Evolutionary conservation across 108 stramenopile genomes (phyloP).

Genomic region (Skeletonema menzelii): DNA sequence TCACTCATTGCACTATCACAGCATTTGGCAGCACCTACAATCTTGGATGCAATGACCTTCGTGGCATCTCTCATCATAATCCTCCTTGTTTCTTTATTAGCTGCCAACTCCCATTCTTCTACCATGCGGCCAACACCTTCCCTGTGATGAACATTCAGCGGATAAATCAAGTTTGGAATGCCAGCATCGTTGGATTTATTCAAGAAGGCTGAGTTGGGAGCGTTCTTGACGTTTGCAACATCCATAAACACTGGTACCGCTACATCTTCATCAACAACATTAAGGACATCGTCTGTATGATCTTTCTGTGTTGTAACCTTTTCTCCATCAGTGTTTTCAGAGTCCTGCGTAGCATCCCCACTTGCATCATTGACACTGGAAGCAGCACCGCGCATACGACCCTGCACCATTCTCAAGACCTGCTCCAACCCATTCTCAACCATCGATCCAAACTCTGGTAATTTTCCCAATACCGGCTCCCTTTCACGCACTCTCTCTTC

Average conservation of each 20-base stretch:
- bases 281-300: constrained; percentile 1
- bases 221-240: constrained; percentile 15
- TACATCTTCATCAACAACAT: constrained; percentile 34
- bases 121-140: constrained; percentile 78
- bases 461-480: constrained; percentile 57
- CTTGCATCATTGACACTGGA: constrained; percentile 13
- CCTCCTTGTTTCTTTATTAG: constrained; percentile 68
- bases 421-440: constrained; percentile 70
- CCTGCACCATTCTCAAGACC: constrained; percentile 52
- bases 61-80: constrained; percentile 73
- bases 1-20: constrained; percentile 2
- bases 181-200: constrained; percentile 32
- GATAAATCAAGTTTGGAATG: constrained; percentile 67
- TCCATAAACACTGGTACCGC: constrained; percentile 79
- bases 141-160: constrained; percentile 58
- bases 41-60: constrained; percentile 44
- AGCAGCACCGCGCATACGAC: constrained; percentile 9
- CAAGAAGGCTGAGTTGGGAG: constrained; percentile 26
- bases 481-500: constrained; percentile 52
- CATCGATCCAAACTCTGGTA: constrained; percentile 61
- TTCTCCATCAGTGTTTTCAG: constrained; percentile 16
- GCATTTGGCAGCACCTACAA: constrained; percentile 28
- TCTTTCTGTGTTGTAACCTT: neutral
- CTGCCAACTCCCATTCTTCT: constrained; percentile 82
- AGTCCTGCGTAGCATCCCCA: neutral